Conservation (phyloP, 257 asterid species). For the Solanum neorickii region DNA sequence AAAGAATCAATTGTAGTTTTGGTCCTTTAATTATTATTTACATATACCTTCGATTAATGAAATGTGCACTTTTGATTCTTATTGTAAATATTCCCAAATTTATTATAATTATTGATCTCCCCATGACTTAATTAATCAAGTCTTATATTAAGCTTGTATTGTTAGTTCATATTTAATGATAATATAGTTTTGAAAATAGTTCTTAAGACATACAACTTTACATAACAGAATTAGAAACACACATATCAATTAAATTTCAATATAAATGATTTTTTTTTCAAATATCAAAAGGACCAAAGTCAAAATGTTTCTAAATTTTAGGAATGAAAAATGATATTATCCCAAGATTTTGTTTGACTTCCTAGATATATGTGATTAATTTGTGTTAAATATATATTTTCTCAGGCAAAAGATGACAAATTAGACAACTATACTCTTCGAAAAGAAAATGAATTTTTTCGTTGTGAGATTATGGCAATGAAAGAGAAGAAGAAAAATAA, state of each 20-base stretch:
- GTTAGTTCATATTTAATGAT: background rate
- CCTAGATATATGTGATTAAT: background rate
- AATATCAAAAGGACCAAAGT: background rate
- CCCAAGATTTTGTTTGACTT: background rate
- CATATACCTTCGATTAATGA: background rate
- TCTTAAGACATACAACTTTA: background rate
- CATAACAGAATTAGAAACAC: background rate
- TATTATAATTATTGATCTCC: background rate
- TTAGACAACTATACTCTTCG: slow-evolving; percentile 36
- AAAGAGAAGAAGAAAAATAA: slow-evolving; percentile 27
- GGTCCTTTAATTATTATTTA: background rate
- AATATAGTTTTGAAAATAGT: background rate
- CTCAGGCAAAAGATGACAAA: slow-evolving; percentile 41
- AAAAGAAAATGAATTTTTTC: slow-evolving; percentile 38
- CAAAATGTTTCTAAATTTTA: too few species aligned
- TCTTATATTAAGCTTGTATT: background rate
- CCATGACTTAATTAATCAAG: background rate
- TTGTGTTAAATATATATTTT: background rate
- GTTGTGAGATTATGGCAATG: slow-evolving; percentile 37
- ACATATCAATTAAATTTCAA: too few species aligned
- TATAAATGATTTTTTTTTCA: background rate
- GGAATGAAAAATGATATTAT: background rate
- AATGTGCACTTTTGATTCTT: background rate
- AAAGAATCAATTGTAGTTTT: background rate
- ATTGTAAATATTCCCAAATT: background rate